phyloP scores from a whole-genome alignment of 768 basidiomycete genomes.

The Hebeloma cylindrosporum region DNA sequence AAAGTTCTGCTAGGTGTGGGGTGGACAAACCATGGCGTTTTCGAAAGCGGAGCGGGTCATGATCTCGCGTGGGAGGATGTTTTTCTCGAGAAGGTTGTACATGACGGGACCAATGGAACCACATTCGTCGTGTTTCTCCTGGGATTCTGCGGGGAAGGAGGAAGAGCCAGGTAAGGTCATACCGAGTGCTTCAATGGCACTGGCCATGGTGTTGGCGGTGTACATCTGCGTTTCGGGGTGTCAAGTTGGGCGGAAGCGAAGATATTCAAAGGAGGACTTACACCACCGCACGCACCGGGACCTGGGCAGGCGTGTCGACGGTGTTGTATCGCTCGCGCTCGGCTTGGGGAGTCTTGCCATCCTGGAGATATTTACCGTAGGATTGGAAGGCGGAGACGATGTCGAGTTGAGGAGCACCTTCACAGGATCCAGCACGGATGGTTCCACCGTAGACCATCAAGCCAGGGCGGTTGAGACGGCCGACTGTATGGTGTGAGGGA shows the following conservation, averaged over 20 bases:
- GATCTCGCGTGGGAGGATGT: constrained; percentile 91
- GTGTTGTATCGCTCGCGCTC: constrained; percentile 85
- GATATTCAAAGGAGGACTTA: constrained; percentile 41
- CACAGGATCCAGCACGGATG: constrained; percentile 91
- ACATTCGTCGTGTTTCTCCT: constrained; percentile 87
- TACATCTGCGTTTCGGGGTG: constrained; percentile 70
- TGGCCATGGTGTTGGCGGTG: constrained; percentile 98
- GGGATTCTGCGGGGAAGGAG: constrained; percentile 90
- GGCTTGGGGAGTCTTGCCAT: constrained; percentile 80
- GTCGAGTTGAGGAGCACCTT: constrained; percentile 84
- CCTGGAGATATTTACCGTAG: constrained; percentile 93
- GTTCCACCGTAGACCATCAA: constrained; percentile 98
- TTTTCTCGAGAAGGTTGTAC: constrained; percentile 84
- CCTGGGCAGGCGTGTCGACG: constrained; percentile 94
- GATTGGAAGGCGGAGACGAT: constrained; percentile 98
- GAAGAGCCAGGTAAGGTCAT: constrained; percentile 98
- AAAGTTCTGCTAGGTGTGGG: background rate
- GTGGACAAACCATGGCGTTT: constrained; percentile 97
- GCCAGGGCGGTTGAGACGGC: constrained; percentile 92
- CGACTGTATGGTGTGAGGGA: constrained; percentile 53
- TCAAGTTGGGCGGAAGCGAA: background rate
- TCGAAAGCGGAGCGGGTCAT: constrained; percentile 98
- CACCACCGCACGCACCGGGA: constrained; percentile 95
- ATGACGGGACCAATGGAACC: constrained; percentile 78
- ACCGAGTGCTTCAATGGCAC: constrained; percentile 90